Evolutionary conservation across 1,284 basidiomycete species (phyloP), one percentile per base, ranked within the genome.

Genomic region (Leccinum angustisporum): DNA sequence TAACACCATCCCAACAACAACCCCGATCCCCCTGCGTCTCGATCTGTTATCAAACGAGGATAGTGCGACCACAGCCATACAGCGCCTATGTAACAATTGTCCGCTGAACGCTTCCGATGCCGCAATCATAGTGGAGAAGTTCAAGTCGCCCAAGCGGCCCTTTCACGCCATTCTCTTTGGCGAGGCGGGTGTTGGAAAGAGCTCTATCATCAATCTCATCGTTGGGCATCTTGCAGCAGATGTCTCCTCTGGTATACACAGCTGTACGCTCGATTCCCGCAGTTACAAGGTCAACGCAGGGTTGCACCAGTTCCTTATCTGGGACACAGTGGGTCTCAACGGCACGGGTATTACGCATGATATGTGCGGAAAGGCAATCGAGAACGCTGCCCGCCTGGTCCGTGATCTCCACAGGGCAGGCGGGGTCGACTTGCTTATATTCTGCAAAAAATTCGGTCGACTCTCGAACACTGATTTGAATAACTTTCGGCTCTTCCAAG

Each of bases 371-470:
- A 48, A 70, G 9, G 76, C 77, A 6, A 69, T 81, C 40, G 62
- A 69, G 13, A 67, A 75, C n/a, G 73, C 79, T 16, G 75, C 71
- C 52, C 58, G 60, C 1, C 66, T 81, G 16, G 63, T 81, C 36
- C 66, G 62, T 8, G 67, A 65, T 16, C 65, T 81, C n/a, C 62
- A 70, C 3, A 16, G 13, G 5, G 59, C 56, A 38, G 75, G 68
- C 7, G 78, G 78, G 1, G 63, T 80, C 36, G 74, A 71, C 62
- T 67, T 80, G 53, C 73, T 81, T 25, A 64, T 81, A 16, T 79
- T 76, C 54, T 77, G 75, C 70, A 76, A 76, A 30, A 67, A 69
- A 14, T 57, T 54, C 0, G 63, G 71, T 6, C 69, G 76, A 33
- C 68, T 81, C 54, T 61, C 62, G 13, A 57, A 60, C 1, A 68